phyloP scores from a whole-genome alignment of 176 grass and related monocot genomes.

The Melocanna baccifera region DNA sequence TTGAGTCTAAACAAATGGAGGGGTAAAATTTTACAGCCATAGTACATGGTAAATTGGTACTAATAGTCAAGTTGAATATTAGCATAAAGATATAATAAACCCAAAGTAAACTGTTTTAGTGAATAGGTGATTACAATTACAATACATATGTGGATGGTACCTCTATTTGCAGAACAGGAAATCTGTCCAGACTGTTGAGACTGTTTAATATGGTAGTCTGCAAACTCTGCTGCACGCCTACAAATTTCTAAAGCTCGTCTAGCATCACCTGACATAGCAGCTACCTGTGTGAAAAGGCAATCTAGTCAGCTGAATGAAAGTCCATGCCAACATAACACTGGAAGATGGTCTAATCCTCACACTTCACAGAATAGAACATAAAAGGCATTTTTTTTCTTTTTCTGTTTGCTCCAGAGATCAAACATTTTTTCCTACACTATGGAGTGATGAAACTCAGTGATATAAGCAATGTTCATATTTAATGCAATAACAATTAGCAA shows the following conservation, averaged over 20 bases:
- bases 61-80: slow-evolving; percentile 2
- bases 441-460: not conserved
- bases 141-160: slow-evolving; percentile 17
- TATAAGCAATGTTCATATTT: not conserved
- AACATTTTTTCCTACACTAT: not conserved
- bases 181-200: slow-evolving; percentile 23
- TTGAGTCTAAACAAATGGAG: not conserved
- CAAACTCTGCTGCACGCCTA: slow-evolving; percentile 78
- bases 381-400: not conserved
- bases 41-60: not conserved
- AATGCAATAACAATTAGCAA: not conserved
- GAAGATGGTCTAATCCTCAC: not conserved
- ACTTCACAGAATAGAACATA: not conserved
- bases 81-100: slow-evolving; percentile 19
- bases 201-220: slow-evolving; percentile 79
- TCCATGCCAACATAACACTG: not conserved
- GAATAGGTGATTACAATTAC: not conserved
- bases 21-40: not conserved
- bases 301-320: slow-evolving; percentile 11
- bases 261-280: slow-evolving; percentile 98
- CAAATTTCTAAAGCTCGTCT: slow-evolving; percentile 94
- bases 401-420: not conserved
- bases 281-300: slow-evolving; percentile 59
- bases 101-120: not conserved
- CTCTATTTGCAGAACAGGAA: slow-evolving; percentile 31